These are phyloP conservation scores for Neodidymelliopsis sp. DNA, from an alignment of 2,329 filamentous ascomycete species.

Conservation along the genomic window DNA sequence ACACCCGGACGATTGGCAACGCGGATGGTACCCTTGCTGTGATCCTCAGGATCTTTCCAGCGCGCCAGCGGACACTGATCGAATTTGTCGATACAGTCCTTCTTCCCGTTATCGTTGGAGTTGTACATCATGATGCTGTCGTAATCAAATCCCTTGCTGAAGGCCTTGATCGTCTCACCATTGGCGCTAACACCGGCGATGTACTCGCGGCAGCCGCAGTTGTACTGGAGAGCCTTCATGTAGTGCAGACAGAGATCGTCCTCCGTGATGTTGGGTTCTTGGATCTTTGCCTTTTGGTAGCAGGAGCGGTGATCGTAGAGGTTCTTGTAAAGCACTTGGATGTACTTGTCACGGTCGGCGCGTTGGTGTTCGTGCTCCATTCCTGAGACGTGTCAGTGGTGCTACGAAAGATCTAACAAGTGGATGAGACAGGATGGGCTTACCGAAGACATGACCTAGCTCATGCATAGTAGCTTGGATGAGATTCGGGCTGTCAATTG, in stretches of 20 bases:
- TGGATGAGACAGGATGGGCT: neutral
- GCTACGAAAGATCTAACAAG: neutral
- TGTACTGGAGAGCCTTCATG: neutral
- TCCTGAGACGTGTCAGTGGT: neutral
- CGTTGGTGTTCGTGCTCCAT: constrained; percentile 18
- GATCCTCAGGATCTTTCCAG: constrained; percentile 1
- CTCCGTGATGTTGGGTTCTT: constrained; percentile 4
- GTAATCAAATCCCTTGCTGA: neutral
- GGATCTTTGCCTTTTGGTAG: neutral
- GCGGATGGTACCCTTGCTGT: neutral
- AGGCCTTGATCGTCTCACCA: neutral
- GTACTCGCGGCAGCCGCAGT: neutral
- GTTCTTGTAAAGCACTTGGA: constrained; percentile 1
- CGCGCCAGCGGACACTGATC: neutral
- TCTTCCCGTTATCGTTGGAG: neutral
- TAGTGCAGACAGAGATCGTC: neutral
- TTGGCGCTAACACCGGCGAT: neutral
- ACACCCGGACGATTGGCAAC: neutral
- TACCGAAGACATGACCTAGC: constrained; percentile 2
- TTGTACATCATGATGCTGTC: constrained; percentile 6
- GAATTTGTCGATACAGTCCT: neutral
- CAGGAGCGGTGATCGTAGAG: neutral
- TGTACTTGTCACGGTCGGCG: constrained; percentile 11
- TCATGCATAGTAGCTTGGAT: constrained; percentile 1
- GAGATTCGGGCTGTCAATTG: neutral